Evolutionary conservation across 148 eudicot genomes (phyloP), one percentile per base, ranked within the genome.

Genomic region (Rhododendron simsii): DNA sequence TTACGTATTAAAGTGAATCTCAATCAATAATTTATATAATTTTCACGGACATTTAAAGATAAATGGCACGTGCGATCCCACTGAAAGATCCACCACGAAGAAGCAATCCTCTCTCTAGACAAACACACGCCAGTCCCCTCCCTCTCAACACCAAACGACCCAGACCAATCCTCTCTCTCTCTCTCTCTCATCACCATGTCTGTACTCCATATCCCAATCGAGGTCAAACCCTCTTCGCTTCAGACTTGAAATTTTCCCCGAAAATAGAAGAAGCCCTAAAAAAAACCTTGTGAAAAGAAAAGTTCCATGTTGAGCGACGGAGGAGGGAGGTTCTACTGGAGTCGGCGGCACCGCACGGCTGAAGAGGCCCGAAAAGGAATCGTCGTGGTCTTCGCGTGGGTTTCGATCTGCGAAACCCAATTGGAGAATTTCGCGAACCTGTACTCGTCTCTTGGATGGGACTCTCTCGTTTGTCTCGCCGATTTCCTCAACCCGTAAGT

Each of bases 391-490:
- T 92, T 92, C 50, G 90, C 92, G 30, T 94, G 94, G 94, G 88
- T 84, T 80, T 92, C 96, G 11, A 30, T 91, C 67, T 57, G 47
- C 2, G 89, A 91, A 13, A 63, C 26, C 5, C 86, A 94, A 33
- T 87, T 92, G 87, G 80, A 90, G 86, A 87, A 89, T 71, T 88
- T 86, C 51, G 84, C 84, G 1, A 41, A 81, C 55, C 86, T 92
- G 13, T 94, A 91, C 61, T 89, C 91, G 15, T 91, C 93, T 85
- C 89, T 92, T 18, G 94, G 94, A 45, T 94, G 96, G 96, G 87
- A 75, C 51, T 91, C 91, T 7, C 93, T 94, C n/a, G 90, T 94
- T 81, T 92, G 90, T 65, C 91, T 87, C 21, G 65, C 95, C 35
- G 92, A 91, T 87, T 94, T 90, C 84, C 89, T 91, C 83, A 91